Evolutionary conservation across 768 basidiomycete species (phyloP).

Genomic region (Leccinum fibrillosum): DNA sequence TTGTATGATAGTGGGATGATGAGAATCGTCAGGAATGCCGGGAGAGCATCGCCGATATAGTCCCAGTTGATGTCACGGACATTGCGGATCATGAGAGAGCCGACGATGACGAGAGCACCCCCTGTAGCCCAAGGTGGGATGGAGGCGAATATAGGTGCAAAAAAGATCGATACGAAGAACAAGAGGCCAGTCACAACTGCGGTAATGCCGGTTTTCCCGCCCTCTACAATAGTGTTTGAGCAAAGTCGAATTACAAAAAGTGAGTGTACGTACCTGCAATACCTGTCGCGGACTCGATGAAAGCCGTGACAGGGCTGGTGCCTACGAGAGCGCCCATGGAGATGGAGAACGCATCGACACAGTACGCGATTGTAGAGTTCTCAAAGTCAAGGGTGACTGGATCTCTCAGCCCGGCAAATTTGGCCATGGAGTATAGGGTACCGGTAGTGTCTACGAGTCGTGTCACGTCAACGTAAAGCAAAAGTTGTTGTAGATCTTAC

Average conservation of each 20-base stretch:
- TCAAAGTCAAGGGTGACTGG: conserved; percentile 86
- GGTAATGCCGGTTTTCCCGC: conserved; percentile 83
- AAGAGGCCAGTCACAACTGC: conserved; percentile 68
- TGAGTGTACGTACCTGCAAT: conserved; percentile 51
- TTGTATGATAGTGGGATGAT: conserved; percentile 79
- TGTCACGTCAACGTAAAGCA: background rate
- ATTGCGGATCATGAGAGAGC: conserved; percentile 87
- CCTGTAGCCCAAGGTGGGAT: conserved; percentile 89
- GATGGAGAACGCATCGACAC: conserved; percentile 78
- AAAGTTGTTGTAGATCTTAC: conserved; percentile 34
- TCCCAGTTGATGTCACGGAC: conserved; percentile 88
- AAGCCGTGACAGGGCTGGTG: conserved; percentile 78
- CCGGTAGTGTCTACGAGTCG: conserved; percentile 43
- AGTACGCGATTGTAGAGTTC: conserved; percentile 77
- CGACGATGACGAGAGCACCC: conserved; percentile 79
- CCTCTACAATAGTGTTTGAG: conserved; percentile 47
- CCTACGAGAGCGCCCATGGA: conserved; percentile 80
- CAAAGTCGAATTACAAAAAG: background rate
- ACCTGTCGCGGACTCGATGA: conserved; percentile 80
- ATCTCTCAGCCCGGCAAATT: conserved; percentile 81
- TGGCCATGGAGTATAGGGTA: conserved; percentile 88
- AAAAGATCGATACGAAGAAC: conserved; percentile 85
- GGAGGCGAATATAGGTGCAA: conserved; percentile 84
- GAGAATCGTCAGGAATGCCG: conserved; percentile 79
- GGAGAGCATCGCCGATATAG: conserved; percentile 83